Conservation (phyloP, 1,284 basidiomycete species). For the Ustilago trichophora region DNA sequence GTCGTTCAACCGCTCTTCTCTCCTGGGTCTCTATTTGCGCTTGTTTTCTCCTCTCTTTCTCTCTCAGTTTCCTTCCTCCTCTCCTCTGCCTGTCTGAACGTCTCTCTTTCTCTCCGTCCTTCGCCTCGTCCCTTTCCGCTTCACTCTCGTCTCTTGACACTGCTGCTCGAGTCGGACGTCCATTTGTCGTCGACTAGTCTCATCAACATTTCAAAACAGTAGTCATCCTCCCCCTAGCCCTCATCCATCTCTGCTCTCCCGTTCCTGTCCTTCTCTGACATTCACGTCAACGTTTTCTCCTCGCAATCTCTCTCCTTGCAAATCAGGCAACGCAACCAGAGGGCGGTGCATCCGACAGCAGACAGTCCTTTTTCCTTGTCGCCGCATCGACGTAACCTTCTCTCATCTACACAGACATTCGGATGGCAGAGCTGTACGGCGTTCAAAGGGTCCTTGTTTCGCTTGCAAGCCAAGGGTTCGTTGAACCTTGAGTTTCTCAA, state of each 20-base stretch:
- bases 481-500: slow-evolving; percentile 23
- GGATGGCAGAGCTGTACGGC: slow-evolving; percentile 13
- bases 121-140: not conserved
- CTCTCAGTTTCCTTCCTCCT: not conserved
- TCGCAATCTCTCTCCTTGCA: not conserved
- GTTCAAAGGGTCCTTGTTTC: slow-evolving; percentile 5
- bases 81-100: too few relatives aligned
- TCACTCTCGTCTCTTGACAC: not conserved
- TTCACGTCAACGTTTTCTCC: not conserved
- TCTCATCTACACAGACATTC: not conserved
- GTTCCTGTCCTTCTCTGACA: not conserved
- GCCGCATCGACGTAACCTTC: not conserved
- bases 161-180: not conserved
- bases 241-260: too few relatives aligned
- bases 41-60: not conserved
- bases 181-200: too few relatives aligned
- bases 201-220: too few relatives aligned
- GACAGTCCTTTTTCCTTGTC: not conserved
- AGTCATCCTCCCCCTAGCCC: too few relatives aligned
- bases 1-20: not conserved
- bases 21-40: not conserved
- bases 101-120: not conserved
- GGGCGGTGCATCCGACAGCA: not conserved
- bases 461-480: slow-evolving; percentile 9
- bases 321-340: not conserved